A percentile compares a stretch with the other conserved stretches of the same genome.
Evolutionary conservation across 495 filamentous ascomycete species (phyloP).

Genomic region (Talaromyces ruber): DNA sequence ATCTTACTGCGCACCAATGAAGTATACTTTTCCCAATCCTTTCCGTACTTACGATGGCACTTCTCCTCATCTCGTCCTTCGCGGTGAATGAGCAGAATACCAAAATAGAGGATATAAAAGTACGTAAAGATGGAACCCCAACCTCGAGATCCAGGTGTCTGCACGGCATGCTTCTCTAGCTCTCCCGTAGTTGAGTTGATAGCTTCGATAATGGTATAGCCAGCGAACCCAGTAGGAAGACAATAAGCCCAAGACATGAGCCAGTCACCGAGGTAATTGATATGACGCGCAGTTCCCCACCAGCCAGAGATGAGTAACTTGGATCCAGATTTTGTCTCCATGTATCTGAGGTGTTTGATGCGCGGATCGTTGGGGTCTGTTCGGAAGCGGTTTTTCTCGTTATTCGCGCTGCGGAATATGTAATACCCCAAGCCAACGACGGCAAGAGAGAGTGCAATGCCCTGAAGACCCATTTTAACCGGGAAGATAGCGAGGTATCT

Average conservation of each 20-base stretch:
- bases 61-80: conserved; percentile 88
- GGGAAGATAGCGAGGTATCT: conserved; percentile 86
- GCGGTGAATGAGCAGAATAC: conserved; percentile 80
- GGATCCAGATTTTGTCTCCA: conserved; percentile 75
- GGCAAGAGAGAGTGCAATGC: conserved; percentile 51
- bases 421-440: conserved; percentile 65
- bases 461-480: conserved; percentile 58
- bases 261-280: conserved; percentile 99
- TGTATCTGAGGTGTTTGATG: conserved; percentile 74
- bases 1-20: conserved; percentile 77
- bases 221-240: conserved; percentile 80
- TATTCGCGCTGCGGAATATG: conserved; percentile 89
- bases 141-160: conserved; percentile 58
- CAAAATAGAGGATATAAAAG: conserved; percentile 94
- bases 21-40: conserved; percentile 88
- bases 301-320: conserved; percentile 80
- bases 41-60: conserved; percentile 85
- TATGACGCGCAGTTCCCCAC: conserved; percentile 90
- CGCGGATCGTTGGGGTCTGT: conserved; percentile 77
- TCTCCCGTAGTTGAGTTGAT: conserved; percentile 42
- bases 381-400: conserved; percentile 90
- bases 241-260: conserved; percentile 87
- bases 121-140: conserved; percentile 88
- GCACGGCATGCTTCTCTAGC: conserved; percentile 50
- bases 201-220: conserved; percentile 52